These are phyloP conservation scores for Alternaria sp. DNA, from an alignment of 2,329 filamentous ascomycete genomes.

Conservation along the genomic window DNA sequence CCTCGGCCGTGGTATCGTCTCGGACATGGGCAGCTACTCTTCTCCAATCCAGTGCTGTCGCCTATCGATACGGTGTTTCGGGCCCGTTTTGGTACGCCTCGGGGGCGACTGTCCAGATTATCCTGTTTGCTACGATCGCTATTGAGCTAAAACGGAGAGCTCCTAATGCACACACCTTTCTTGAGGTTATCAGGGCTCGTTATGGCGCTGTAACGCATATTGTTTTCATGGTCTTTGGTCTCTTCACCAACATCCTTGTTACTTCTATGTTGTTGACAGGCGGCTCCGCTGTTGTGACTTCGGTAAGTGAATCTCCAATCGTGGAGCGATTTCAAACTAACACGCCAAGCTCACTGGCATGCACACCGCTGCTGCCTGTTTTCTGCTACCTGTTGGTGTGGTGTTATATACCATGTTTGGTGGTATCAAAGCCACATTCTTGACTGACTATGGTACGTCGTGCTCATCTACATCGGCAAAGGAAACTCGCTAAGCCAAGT, in stretches of 20 bases:
- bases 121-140: constrained; percentile 87
- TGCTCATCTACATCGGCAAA: not conserved
- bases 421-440: constrained; percentile 74
- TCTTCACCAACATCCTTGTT: constrained; percentile 84
- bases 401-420: constrained; percentile 77
- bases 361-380: constrained; percentile 81
- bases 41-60: constrained; percentile 80
- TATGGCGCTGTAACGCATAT: constrained; percentile 78
- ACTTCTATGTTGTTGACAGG: constrained; percentile 89
- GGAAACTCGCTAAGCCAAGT: not conserved
- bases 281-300: constrained; percentile 71
- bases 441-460: constrained; percentile 73
- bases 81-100: constrained; percentile 73
- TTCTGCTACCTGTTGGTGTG: constrained; percentile 81
- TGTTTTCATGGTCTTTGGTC: constrained; percentile 81
- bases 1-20: constrained; percentile 87
- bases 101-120: constrained; percentile 64
- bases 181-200: constrained; percentile 82
- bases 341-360: constrained; percentile 72
- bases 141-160: constrained; percentile 88
- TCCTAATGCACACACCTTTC: constrained; percentile 84
- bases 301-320: constrained; percentile 23
- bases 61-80: constrained; percentile 77
- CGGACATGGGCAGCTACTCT: constrained; percentile 94
- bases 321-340: constrained; percentile 49